A percentile compares a stretch with the other conserved stretches of the same genome.
phyloP scores from a whole-genome alignment of 768 basidiomycete genomes.

The Macrolepiota fuliginosa region DNA sequence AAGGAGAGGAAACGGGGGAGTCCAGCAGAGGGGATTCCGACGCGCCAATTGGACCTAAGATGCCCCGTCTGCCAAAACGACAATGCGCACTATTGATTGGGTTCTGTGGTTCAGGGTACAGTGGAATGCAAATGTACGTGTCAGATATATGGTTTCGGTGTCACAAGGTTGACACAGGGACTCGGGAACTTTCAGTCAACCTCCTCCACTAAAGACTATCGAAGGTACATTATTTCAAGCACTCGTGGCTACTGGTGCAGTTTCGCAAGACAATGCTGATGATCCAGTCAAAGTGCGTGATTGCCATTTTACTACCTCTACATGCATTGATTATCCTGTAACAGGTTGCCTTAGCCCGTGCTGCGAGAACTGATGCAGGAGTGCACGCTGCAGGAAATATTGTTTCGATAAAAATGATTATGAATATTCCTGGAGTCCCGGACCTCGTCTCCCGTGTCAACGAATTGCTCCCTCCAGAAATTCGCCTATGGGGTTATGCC shows the following conservation, averaged over 20 bases:
- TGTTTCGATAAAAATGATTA: conserved; percentile 89
- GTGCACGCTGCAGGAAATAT: conserved; percentile 97
- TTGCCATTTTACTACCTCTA: neutral
- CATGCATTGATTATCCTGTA: neutral
- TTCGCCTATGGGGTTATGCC: conserved; percentile 90
- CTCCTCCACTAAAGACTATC: conserved; percentile 69
- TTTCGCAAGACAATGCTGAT: conserved; percentile 92
- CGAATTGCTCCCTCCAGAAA: conserved; percentile 83
- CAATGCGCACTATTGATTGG: conserved; percentile 84
- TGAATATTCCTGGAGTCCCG: conserved; percentile 63
- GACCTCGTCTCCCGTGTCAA: conserved; percentile 78
- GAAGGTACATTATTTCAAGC: conserved; percentile 90
- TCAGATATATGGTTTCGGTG: neutral
- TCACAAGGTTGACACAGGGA: neutral
- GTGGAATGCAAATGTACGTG: conserved; percentile 94
- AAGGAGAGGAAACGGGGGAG: conserved; percentile 21
- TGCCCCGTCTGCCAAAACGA: conserved; percentile 73
- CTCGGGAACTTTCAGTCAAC: conserved; percentile 50
- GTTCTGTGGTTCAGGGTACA: conserved; percentile 89
- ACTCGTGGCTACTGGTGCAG: conserved; percentile 84
- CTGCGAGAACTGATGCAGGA: conserved; percentile 95
- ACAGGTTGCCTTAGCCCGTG: conserved; percentile 81
- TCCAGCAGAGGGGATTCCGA: conserved; percentile 18
- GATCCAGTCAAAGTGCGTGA: conserved; percentile 77
- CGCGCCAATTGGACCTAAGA: conserved; percentile 35